Conservation (phyloP, 2,329 filamentous ascomycete species). For the Calonectria leucothoes region DNA sequence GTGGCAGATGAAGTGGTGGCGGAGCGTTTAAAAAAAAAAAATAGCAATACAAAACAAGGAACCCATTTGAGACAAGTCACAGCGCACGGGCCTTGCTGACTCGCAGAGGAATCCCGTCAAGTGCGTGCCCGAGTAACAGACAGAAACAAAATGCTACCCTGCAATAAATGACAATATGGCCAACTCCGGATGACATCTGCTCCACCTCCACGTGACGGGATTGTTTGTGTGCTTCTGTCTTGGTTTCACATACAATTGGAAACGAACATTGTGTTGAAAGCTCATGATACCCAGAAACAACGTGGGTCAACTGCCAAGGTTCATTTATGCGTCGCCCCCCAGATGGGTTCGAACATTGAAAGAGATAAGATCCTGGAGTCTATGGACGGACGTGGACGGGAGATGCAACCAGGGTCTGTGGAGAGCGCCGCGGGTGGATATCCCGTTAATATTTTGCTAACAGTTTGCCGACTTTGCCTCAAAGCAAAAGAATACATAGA, state of each 20-base stretch:
- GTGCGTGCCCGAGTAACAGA: not conserved
- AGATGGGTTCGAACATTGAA: not conserved
- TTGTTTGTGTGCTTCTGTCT: not conserved
- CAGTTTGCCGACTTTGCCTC: not conserved
- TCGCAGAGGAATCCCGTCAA: not conserved
- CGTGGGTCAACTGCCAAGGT: not conserved
- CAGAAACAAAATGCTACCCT: not conserved
- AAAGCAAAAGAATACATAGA: not conserved
- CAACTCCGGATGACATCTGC: not conserved
- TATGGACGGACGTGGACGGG: not conserved
- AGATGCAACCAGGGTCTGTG: not conserved
- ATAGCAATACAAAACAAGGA: too few species aligned
- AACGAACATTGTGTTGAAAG: not conserved
- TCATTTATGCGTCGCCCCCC: not conserved
- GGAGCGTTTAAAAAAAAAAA: not conserved
- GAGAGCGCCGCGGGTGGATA: not conserved
- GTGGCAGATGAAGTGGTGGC: not conserved
- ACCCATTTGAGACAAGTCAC: not conserved
- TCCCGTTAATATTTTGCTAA: not conserved
- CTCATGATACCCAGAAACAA: not conserved
- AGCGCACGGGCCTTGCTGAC: not conserved
- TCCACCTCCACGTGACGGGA: not conserved
- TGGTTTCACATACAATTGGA: not conserved
- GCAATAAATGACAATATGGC: not conserved
- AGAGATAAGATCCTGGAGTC: not conserved